These are phyloP conservation scores for Pholiota adiposa DNA, from an alignment of 1,284 basidiomycete genomes.

Conservation along the genomic window DNA sequence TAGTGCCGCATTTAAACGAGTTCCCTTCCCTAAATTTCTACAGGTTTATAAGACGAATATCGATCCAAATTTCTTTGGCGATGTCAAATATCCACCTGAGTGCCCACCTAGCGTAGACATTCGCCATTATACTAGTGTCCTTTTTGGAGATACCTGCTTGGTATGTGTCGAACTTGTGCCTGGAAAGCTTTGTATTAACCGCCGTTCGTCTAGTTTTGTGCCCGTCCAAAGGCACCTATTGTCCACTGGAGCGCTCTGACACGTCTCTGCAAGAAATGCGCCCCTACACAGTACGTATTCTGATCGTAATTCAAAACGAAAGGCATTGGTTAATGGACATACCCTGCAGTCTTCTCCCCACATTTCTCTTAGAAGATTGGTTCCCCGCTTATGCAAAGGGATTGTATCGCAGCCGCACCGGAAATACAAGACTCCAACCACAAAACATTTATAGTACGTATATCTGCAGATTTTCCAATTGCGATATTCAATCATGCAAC, in stretches of 20 bases:
- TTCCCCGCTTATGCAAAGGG: no score
- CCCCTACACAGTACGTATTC: conserved; percentile 5
- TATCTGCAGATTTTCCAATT: no score
- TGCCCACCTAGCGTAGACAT: conserved; percentile 24
- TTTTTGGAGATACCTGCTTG: conserved; percentile 26
- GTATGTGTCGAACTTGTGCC: conserved; percentile 6
- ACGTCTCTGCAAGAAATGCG: conserved; percentile 18
- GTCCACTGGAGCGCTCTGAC: conserved; percentile 13
- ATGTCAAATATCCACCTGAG: conserved; percentile 14
- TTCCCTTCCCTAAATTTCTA: not conserved
- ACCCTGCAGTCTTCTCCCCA: no score
- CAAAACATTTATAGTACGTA: no score
- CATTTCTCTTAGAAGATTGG: no score
- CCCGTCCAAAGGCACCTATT: conserved; percentile 6
- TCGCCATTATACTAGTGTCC: conserved; percentile 23
- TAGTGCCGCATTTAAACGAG: not conserved
- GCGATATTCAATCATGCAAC: no score
- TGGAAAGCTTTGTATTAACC: not conserved
- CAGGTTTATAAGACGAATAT: conserved; percentile 15
- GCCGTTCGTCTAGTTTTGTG: conserved; percentile 18
- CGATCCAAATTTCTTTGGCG: not conserved
- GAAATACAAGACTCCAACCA: no score
- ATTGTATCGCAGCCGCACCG: no score
- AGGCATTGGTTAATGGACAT: no score
- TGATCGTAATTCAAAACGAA: no score